phyloP scores from a whole-genome alignment of 2,329 filamentous ascomycete genomes.

The Bipolaris gigantea region DNA sequence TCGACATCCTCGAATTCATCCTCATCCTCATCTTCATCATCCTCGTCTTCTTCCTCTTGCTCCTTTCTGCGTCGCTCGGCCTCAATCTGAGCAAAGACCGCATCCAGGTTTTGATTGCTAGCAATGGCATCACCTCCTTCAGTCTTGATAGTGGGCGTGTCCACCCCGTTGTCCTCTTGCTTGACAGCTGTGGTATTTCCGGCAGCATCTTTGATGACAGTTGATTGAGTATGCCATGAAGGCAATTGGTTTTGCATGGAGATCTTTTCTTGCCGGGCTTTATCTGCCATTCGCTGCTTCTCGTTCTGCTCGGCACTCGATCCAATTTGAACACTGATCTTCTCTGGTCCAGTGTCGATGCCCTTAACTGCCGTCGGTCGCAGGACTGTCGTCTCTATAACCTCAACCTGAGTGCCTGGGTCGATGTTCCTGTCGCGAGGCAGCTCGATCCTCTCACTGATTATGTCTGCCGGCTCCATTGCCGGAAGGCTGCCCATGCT shows the following conservation, averaged over 20 bases:
- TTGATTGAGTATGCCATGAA: conserved; percentile 71
- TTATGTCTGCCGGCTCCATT: conserved; percentile 71
- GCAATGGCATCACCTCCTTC: conserved; percentile 55
- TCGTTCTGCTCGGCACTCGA: conserved; percentile 66
- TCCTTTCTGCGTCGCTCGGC: conserved; percentile 56
- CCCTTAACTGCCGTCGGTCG: conserved; percentile 71
- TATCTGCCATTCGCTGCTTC: conserved; percentile 67
- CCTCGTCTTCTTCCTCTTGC: conserved; percentile 47
- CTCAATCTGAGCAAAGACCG: conserved; percentile 68
- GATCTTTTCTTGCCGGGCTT: conserved; percentile 65
- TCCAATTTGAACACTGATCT: conserved; percentile 70
- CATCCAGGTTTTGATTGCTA: conserved; percentile 61
- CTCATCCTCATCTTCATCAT: conserved; percentile 16
- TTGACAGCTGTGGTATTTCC: conserved; percentile 38
- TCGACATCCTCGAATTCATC: conserved; percentile 39
- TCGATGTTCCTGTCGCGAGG: conserved; percentile 66
- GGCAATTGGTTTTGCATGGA: conserved; percentile 71
- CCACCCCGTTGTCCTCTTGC: conserved; percentile 44
- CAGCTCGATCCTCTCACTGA: conserved; percentile 65
- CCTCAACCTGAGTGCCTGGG: conserved; percentile 63
- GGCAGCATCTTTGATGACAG: conserved; percentile 59
- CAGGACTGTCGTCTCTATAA: conserved; percentile 57
- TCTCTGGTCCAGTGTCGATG: conserved; percentile 66
- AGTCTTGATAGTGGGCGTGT: conserved; percentile 42
- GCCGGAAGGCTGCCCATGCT: conserved; percentile 77